These are phyloP conservation scores for Salvia hispanica DNA, from an alignment of 257 asterid species.

Conservation along the genomic window DNA sequence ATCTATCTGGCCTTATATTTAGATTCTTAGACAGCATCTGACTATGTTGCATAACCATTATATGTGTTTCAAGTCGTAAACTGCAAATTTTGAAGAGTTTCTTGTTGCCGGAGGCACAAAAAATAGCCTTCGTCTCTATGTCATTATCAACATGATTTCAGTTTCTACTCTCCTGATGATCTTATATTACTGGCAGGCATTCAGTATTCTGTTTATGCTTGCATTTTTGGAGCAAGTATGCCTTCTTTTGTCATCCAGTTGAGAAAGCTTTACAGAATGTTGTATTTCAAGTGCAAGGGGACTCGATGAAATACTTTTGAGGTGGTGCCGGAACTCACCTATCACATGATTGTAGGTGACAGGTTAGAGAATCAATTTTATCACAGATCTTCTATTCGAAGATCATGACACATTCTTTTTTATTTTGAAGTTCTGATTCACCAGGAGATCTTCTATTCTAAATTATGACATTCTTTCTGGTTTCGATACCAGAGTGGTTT, in stretches of 20 bases:
- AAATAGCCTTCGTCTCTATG: neutral
- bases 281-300: slow-evolving; percentile 6
- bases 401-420: slow-evolving; percentile 6
- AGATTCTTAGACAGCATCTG: neutral
- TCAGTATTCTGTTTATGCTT: slow-evolving; percentile 9
- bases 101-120: neutral
- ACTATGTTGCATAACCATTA: neutral
- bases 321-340: slow-evolving; percentile 3
- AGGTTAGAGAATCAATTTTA: neutral
- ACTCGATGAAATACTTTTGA: slow-evolving; percentile 8
- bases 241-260: neutral
- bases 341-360: slow-evolving; percentile 2
- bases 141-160: neutral
- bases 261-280: neutral
- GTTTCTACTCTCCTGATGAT: slow-evolving; percentile 25
- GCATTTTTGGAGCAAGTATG: neutral
- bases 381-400: neutral
- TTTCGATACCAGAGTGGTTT: neutral
- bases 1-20: neutral
- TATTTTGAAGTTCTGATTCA: slow-evolving; percentile 17
- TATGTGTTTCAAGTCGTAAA: neutral
- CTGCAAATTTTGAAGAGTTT: neutral
- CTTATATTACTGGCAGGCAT: slow-evolving; percentile 17
- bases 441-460: slow-evolving; percentile 1
- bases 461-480: slow-evolving; percentile 19